phyloP scores from a whole-genome alignment of 805 yeast genomes.

The Candida arabinofermentans region DNA sequence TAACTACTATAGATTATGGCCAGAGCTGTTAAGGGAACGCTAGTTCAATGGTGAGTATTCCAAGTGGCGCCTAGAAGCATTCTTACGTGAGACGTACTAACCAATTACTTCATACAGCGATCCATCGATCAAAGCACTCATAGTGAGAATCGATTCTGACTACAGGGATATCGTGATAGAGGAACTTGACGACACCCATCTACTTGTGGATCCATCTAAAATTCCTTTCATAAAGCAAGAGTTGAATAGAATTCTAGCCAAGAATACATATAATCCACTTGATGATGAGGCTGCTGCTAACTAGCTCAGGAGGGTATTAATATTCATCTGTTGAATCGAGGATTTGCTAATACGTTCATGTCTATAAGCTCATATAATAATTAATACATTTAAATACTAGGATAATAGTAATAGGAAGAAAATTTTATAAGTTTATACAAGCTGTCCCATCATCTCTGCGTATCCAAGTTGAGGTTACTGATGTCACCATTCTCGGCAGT shows the following conservation, averaged over 20 bases:
- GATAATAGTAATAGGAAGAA: too few relatives aligned
- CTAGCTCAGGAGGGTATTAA: neutral
- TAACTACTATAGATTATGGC: slow-evolving; percentile 32
- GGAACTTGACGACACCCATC: slow-evolving; percentile 89
- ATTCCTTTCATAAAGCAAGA: slow-evolving; percentile 75
- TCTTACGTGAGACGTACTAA: slow-evolving; percentile 2
- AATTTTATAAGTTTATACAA: too few relatives aligned
- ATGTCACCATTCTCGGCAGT: slow-evolving; percentile 22
- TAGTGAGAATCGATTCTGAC: slow-evolving; percentile 74
- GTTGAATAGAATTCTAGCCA: slow-evolving; percentile 67
- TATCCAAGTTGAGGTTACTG: slow-evolving; percentile 18
- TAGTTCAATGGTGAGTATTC: slow-evolving; percentile 39
- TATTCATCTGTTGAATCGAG: neutral
- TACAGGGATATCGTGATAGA: slow-evolving; percentile 65
- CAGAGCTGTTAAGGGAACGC: slow-evolving; percentile 51
- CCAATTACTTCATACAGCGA: slow-evolving; percentile 44
- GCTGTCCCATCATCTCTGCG: slow-evolving; percentile 3
- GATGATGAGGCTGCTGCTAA: slow-evolving; percentile 55
- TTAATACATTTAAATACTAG: neutral
- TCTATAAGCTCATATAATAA: neutral
- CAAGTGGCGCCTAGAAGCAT: neutral
- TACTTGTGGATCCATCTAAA: slow-evolving; percentile 73
- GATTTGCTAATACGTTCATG: neutral
- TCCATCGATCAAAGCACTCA: slow-evolving; percentile 87
- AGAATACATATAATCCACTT: slow-evolving; percentile 80